These are phyloP conservation scores for Claviceps cyperi DNA, from an alignment of 2,329 filamentous ascomycete genomes.

Conservation along the genomic window DNA sequence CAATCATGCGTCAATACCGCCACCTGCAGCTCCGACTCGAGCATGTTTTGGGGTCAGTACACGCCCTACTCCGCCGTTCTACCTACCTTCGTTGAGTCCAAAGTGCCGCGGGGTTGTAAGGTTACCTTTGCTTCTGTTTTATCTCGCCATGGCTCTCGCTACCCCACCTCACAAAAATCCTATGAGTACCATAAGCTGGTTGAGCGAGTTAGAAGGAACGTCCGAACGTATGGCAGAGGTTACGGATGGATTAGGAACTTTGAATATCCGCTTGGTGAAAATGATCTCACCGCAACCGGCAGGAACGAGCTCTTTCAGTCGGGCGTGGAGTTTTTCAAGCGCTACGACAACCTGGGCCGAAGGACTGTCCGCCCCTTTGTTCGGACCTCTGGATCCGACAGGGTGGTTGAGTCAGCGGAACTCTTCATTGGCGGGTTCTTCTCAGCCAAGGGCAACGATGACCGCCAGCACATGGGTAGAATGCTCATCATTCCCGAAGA, in stretches of 20 bases:
- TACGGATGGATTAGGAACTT: slow-evolving; percentile 61
- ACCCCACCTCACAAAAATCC: slow-evolving; percentile 60
- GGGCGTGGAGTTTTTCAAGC: slow-evolving; percentile 59
- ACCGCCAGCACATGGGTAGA: slow-evolving; percentile 31
- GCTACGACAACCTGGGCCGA: slow-evolving; percentile 49
- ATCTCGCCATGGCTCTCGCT: slow-evolving; percentile 72
- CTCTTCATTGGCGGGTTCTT: slow-evolving; percentile 68
- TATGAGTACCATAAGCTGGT: slow-evolving; percentile 48
- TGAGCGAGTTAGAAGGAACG: slow-evolving; percentile 44
- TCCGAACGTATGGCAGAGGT: slow-evolving; percentile 42
- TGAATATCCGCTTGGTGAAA: slow-evolving; percentile 53
- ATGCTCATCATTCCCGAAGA: slow-evolving; percentile 58
- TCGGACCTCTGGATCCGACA: slow-evolving; percentile 52
- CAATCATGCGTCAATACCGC: background rate
- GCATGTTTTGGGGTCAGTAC: slow-evolving; percentile 74
- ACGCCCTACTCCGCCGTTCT: slow-evolving; percentile 68
- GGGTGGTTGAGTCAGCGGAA: slow-evolving; percentile 60
- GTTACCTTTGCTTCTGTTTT: slow-evolving; percentile 70
- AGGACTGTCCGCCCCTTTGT: slow-evolving; percentile 48
- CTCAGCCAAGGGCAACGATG: slow-evolving; percentile 20
- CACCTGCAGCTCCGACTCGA: slow-evolving; percentile 42
- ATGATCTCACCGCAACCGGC: slow-evolving; percentile 54
- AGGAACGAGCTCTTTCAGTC: slow-evolving; percentile 57
- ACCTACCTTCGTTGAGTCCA: slow-evolving; percentile 41
- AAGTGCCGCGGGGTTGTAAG: slow-evolving; percentile 50